These are phyloP conservation scores for Phytophthora hybrid DNA, from an alignment of 352 stramenopile species.

Conservation along the genomic window DNA sequence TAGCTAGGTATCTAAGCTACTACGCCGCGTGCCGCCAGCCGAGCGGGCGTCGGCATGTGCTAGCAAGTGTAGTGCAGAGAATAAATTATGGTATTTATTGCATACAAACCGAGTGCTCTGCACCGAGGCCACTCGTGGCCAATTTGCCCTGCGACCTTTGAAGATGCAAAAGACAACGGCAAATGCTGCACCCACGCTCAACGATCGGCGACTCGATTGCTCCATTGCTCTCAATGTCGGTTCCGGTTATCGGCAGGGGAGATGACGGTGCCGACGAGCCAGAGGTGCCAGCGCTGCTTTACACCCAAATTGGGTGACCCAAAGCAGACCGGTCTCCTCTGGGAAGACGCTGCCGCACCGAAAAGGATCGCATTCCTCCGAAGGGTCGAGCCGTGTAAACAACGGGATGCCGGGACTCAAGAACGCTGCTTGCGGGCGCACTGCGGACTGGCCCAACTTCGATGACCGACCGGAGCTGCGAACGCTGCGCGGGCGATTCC, in stretches of 20 bases:
- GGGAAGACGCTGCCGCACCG: no score
- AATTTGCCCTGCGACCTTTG: neutral
- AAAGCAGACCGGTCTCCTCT: no score
- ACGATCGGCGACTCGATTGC: neutral
- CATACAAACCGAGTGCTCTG: neutral
- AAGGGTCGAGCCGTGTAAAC: neutral
- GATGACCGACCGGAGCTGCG: conserved; percentile 37
- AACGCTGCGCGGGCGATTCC: conserved; percentile 39
- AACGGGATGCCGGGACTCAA: conserved; percentile 14
- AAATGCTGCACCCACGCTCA: neutral
- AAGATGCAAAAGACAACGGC: conserved; percentile 9
- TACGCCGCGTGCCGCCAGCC: conserved; percentile 1
- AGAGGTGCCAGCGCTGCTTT: neutral
- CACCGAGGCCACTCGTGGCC: neutral
- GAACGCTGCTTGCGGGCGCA: conserved; percentile 30
- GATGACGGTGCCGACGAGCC: neutral
- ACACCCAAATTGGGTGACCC: neutral
- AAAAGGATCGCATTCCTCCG: neutral
- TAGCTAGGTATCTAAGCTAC: conserved; percentile 21
- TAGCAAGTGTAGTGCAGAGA: conserved; percentile 33
- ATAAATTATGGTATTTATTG: conserved; percentile 45
- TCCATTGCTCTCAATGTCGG: neutral
- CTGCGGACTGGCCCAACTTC: conserved; percentile 21
- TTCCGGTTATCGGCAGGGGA: no score
- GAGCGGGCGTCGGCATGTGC: conserved; percentile 18